Percentiles rank a stretch among this genome's conserved stretches.
Evolutionary conservation across 2,329 filamentous ascomycete species (phyloP).

Genomic region (Salinomyces thailandicus): DNA sequence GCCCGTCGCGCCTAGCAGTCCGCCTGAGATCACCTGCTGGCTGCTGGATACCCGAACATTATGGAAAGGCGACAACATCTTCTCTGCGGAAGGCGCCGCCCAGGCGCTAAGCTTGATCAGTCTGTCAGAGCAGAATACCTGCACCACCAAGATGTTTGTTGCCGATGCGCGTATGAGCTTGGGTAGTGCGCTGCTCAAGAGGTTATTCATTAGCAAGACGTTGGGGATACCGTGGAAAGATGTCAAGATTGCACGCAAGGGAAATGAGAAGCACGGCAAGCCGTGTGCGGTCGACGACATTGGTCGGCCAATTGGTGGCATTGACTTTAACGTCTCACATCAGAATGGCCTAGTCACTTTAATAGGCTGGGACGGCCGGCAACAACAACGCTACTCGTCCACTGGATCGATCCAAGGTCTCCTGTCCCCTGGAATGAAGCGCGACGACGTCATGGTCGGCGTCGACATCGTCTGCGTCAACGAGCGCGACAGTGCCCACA

Average conservation of each 20-base stretch:
- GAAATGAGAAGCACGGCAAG: conserved; percentile 41
- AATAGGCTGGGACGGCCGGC: conserved; percentile 39
- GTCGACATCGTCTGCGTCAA: conserved; percentile 66
- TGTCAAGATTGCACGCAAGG: conserved; percentile 47
- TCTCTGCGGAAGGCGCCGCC: conserved; percentile 30
- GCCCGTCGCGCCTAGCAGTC: conserved; percentile 5
- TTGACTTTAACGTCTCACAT: conserved; percentile 70
- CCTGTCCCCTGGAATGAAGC: conserved; percentile 13
- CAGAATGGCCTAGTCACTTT: conserved; percentile 66
- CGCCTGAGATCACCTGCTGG: conserved; percentile 35
- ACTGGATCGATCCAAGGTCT: conserved; percentile 20
- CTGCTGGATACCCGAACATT: conserved; percentile 39
- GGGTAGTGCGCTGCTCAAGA: conserved; percentile 63
- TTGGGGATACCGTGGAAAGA: conserved; percentile 50
- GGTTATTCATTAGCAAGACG: conserved; percentile 52
- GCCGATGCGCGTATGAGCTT: conserved; percentile 64
- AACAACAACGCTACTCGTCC: conserved; percentile 17
- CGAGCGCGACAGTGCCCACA: conserved; percentile 54
- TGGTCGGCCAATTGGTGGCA: conserved; percentile 25
- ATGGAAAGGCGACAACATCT: conserved; percentile 38
- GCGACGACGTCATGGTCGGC: conserved; percentile 45
- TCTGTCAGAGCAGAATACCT: conserved; percentile 45
- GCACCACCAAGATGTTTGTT: conserved; percentile 43
- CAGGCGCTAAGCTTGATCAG: conserved; percentile 34
- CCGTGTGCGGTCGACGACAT: conserved; percentile 38